Base-by-base conservation (phyloP, 2,329 filamentous ascomycete species). In the Penicillium sp. region DNA sequence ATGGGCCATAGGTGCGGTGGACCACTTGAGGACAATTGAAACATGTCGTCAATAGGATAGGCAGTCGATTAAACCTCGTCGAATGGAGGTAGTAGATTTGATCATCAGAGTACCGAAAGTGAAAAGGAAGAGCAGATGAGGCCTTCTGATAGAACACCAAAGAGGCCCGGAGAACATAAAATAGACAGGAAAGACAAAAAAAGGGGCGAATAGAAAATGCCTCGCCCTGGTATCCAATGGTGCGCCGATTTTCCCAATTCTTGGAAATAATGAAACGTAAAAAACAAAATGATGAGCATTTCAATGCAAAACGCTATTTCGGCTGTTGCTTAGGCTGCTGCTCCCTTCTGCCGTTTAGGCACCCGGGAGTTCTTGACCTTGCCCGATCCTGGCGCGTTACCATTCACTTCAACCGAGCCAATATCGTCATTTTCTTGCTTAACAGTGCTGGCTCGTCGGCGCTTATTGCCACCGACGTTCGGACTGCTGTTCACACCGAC, bases 401-500 rank as follows among this genome's bases (percentile, higher is more conserved):
- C 77, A 57, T 85, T 85, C 49, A 83, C 75, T 55, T 83, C 79
- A 25, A 67, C 72, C 51, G 62, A 67, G 41, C 58, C 64, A 46
- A 70, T 75, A 43, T 83, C 83, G 45, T 85, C 83, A 37, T 73
- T 77, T 63, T 85, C 83, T 41, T 73, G 77, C 63, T 87, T 87
- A 54, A 85, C 82, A 14, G 80, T 80, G 69, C 84, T 86, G 25
- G 79, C 72, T 56, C 85, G 76, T 56, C 85, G 79, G 55, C 82
- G 76, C 71, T 87, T 87, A 64, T 79, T 80, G 46, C 75, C 62
- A 31, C 62, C 80, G 42, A 85, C 79, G 62, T 83, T 85, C 2
- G 85, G 85, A 61, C 84, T 87, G 5, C 85, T 85, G 61, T 84
- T 86, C 29, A 83, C 82, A 63, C 82, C 85, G 8, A 80, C 77